phyloP scores from a whole-genome alignment of 176 grass and related monocot species.

The Avena atlantica region DNA sequence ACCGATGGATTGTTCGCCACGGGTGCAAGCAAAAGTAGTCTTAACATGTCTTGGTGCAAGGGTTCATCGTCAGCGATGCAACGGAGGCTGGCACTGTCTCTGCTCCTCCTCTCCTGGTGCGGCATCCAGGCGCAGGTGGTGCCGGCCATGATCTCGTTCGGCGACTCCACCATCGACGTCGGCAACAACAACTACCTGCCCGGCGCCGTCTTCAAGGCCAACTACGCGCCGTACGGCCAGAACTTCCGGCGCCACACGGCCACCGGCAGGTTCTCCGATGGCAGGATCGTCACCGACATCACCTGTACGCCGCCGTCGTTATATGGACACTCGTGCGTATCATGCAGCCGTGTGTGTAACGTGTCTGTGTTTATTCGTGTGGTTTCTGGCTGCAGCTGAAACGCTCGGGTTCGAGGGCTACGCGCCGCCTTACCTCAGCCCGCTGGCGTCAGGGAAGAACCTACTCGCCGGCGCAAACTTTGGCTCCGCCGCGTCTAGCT shows the following conservation, averaged over 20 bases:
- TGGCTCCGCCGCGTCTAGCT: conserved; percentile 80
- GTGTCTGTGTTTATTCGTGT: neutral
- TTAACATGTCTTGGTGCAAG: neutral
- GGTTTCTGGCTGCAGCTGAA: conserved; percentile 45
- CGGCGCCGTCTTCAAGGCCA: conserved; percentile 64
- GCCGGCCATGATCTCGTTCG: conserved; percentile 72
- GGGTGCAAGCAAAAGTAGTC: too few relatives aligned
- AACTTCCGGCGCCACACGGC: conserved; percentile 51
- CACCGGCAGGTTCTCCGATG: conserved; percentile 90
- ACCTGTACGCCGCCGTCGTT: conserved; percentile 36
- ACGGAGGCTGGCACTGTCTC: conserved; percentile 1
- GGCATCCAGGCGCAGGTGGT: conserved; percentile 50
- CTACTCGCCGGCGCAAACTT: conserved; percentile 81
- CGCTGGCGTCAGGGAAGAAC: conserved; percentile 63
- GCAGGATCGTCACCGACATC: conserved; percentile 79
- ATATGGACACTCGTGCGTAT: neutral
- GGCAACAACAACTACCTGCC: conserved; percentile 80
- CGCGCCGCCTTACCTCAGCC: conserved; percentile 74
- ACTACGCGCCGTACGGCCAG: conserved; percentile 74
- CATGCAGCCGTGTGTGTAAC: neutral
- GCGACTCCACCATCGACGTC: conserved; percentile 81
- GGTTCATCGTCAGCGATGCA: neutral
- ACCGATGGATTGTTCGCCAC: too few relatives aligned
- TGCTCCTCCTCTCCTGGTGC: conserved; percentile 18
- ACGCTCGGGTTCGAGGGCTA: conserved; percentile 68